Base-by-base conservation (phyloP, 257 asterid species). In the Solanum neorickii region DNA sequence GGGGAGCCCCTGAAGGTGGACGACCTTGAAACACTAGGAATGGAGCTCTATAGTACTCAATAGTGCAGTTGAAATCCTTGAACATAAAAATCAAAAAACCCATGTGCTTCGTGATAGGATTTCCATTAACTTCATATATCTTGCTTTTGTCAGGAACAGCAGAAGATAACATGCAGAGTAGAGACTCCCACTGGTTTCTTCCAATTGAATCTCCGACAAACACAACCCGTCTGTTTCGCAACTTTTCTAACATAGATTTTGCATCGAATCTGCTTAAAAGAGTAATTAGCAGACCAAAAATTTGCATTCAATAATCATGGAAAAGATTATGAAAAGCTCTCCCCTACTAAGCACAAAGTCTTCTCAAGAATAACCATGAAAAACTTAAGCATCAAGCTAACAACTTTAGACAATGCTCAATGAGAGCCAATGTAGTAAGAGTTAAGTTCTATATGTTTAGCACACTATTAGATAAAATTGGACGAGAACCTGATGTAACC, bases 101-200 rank as follows among this genome's bases (percentile, higher is more conserved):
- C 7, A 88, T 87, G 89, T 97, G 99, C 93, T 97, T 97, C 0
- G 99, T 93, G 87, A 96, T 94, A 0, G 99, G 98, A 88, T 85
- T 96, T 74, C 98, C 97, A 49, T 92, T 94, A 62, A 95, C 94
- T 93, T 96, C 99, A 76, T 94, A 93, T 83, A 96, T 92, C 16
- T 96, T 93, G 11, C 91, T 90, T 84, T 92, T 94, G 46, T 95
- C 88, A 12, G 91, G 87, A 84, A 94, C 82, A 18, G 83, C 97
- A 23, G 98, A 95, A 84, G 98, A 94, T 18, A 96, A 90, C 98
- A 96, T 91, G 90, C 99, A 96, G 9, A 96, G 96, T 85, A 96
- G 95, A 78, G 98, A 96, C 84, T 96, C 98, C 99, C 99, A 96
- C 87, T 96, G 99, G 92, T 96, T 96, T 91, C 99, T 92, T 86